Base-by-base conservation (phyloP, 163 green algal genomes). In the Scenedesmus sp. region DNA sequence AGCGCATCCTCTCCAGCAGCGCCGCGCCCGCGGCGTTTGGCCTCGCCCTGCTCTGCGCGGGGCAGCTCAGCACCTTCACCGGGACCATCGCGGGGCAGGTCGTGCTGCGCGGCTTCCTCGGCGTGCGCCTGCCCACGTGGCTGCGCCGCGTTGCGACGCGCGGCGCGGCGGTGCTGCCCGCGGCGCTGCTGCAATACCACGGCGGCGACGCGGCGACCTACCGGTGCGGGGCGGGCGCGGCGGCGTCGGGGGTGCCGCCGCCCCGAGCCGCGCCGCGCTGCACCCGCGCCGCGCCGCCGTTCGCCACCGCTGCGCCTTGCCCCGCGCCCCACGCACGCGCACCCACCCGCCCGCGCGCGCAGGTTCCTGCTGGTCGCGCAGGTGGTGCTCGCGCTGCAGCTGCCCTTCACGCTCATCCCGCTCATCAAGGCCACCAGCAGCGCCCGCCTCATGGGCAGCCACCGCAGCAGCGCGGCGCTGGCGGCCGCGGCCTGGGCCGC, bases 381-480 rank as follows among this genome's bases (percentile, higher is more conserved):
- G 76, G 85, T 94, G n/a, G 78, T 94, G 13, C 63, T 94, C 60
- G 84, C 87, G 7, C 81, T 94, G 60, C 89, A 93, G 75, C 85
- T 94, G 31, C 90, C 90, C 29, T 90, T 94, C 53, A 89, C 87
- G 0, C 75, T 94, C 0, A 80, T 94, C 22, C 90, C 90, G 15
- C 85, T 94, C 6, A 90, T 94, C 64, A 94, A 94, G 72, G 77
- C 93, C 53, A 92, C 89, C 45, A 91, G 81, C 34, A 83, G 69
- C 45, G n/a, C 17, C 14, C 60, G 54, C 36, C 77, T 88, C 33
- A 94, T 94, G 90, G 90, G 89, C 1, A 29, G 11, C 6, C 82
- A 90, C 75, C 69, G 53, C 33, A 90, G 84, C 73, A 80, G 60
- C 60, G 33, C 33, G 15, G 39, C 82, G n/a, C 29, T 86, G 60